Conservation (phyloP, 2,329 filamentous ascomycete species). For the Madurella mycetomatis region DNA sequence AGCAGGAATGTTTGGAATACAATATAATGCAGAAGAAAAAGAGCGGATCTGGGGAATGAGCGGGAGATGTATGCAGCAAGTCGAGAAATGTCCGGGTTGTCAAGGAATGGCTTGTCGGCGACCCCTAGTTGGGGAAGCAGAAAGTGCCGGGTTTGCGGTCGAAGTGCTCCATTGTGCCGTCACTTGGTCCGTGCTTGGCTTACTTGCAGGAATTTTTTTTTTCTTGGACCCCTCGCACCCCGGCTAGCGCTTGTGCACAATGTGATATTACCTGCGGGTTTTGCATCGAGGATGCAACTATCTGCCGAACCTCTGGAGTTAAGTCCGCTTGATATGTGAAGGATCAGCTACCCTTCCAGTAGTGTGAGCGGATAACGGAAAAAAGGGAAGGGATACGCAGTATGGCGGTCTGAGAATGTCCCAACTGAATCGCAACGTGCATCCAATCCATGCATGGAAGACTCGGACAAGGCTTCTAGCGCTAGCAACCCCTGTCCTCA, state of each 20-base stretch:
- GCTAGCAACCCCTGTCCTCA: too few relatives aligned
- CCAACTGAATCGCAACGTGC: neutral
- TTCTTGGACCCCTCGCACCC: neutral
- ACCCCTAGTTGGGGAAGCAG: too few relatives aligned
- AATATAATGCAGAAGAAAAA: neutral
- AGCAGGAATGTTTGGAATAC: neutral
- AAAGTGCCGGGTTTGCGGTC: too few relatives aligned
- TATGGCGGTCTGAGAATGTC: too few relatives aligned
- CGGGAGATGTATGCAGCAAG: neutral
- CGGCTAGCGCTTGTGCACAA: slow-evolving; percentile 1
- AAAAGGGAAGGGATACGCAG: neutral
- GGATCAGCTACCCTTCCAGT: neutral
- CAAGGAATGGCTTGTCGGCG: neutral
- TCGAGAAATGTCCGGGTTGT: neutral
- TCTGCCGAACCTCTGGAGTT: neutral
- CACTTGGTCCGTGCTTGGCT: neutral
- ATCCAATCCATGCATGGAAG: neutral
- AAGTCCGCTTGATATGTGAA: neutral
- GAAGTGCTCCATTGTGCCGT: neutral
- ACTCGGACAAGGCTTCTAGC: neutral
- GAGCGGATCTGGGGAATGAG: neutral
- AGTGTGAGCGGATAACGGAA: neutral
- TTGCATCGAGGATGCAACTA: neutral
- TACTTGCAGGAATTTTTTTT: neutral
- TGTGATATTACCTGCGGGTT: neutral